Evolutionary conservation across 2,329 filamentous ascomycete species (phyloP).

Genomic region (Penicillium hordei): DNA sequence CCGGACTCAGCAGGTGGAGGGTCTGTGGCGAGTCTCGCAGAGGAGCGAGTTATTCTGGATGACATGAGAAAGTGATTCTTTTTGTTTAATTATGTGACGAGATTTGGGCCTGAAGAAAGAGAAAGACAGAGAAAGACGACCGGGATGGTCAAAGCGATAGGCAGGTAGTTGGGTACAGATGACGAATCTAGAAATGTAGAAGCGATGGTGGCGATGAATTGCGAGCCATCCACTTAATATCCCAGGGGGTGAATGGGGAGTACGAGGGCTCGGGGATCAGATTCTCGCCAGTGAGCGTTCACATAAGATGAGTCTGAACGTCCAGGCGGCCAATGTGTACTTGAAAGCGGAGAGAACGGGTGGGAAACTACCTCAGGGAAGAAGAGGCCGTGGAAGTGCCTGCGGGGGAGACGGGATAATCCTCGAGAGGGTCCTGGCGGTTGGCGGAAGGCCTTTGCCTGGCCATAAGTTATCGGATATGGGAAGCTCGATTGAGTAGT

Average conservation of each 20-base stretch:
- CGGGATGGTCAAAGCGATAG: constrained; percentile 6
- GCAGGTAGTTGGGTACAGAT: constrained; percentile 11
- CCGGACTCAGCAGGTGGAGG: constrained; percentile 45
- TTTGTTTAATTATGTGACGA: constrained; percentile 22
- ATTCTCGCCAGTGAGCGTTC: not conserved
- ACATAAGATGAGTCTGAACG: not conserved
- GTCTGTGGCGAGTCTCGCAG: constrained; percentile 82
- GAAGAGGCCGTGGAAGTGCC: constrained; percentile 31
- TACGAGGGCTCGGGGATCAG: not conserved
- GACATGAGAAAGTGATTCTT: constrained; percentile 73
- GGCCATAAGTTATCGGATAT: constrained; percentile 48
- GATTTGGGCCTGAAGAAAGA: constrained; percentile 6
- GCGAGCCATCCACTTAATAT: not conserved
- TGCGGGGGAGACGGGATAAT: constrained; percentile 36
- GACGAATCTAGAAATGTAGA: constrained; percentile 6
- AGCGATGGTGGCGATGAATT: not conserved
- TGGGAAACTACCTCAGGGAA: constrained; percentile 40
- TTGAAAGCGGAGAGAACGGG: constrained; percentile 16
- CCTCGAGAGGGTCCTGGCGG: constrained; percentile 46
- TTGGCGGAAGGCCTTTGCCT: constrained; percentile 47
- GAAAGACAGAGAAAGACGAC: constrained; percentile 9
- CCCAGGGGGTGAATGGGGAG: not conserved
- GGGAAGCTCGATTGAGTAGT: constrained; percentile 33
- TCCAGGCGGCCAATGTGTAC: not conserved
- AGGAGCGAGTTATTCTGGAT: constrained; percentile 92